phyloP scores from a whole-genome alignment of 1,284 basidiomycete species.

The Leccinum angustisporum region DNA sequence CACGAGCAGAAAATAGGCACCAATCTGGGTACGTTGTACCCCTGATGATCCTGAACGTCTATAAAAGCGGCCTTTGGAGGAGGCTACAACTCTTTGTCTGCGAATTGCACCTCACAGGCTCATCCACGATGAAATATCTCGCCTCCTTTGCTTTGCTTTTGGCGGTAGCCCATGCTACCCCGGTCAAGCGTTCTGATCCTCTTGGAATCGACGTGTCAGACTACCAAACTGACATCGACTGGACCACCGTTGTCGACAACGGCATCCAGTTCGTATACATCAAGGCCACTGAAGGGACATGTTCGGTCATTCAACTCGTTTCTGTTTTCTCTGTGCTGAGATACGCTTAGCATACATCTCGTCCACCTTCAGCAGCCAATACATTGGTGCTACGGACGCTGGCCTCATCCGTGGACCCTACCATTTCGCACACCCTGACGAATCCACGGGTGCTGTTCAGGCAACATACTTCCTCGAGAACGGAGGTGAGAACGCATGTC shows the following conservation, averaged over 20 bases:
- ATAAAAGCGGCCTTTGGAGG: conserved; percentile 13
- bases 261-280: conserved; percentile 63
- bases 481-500: neutral
- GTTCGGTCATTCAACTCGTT: conserved; percentile 30
- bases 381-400: conserved; percentile 34
- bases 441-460: conserved; percentile 45
- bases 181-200: conserved; percentile 38
- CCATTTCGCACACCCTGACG: conserved; percentile 51
- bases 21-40: neutral
- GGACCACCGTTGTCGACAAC: conserved; percentile 53
- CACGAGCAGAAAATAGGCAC: conserved; percentile 2
- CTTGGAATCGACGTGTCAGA: conserved; percentile 58
- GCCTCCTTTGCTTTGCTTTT: conserved; percentile 17
- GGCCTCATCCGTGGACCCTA: conserved; percentile 53
- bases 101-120: neutral
- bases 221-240: conserved; percentile 55
- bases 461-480: conserved; percentile 53
- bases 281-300: conserved; percentile 70
- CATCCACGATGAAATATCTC: conserved; percentile 23
- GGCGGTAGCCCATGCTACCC: conserved; percentile 15
- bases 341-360: conserved; percentile 31
- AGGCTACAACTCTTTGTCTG: neutral
- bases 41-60: neutral
- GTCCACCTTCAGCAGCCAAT: conserved; percentile 36
- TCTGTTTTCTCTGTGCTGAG: neutral